These are phyloP conservation scores for Chrysanthemum lavandulifolium DNA, from an alignment of 129 eudicot genomes.

Conservation along the genomic window DNA sequence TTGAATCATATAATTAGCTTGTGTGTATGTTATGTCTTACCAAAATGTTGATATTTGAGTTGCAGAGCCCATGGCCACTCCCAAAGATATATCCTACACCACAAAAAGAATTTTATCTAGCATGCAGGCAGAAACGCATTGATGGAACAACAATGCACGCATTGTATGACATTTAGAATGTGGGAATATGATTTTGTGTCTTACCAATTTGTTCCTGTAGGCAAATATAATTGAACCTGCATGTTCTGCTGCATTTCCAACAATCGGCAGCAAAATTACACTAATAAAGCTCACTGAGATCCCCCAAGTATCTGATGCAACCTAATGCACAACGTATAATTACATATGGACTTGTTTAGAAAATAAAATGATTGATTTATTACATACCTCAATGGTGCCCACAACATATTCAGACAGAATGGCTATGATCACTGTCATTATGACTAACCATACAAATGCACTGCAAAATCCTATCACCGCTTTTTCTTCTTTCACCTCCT, in stretches of 20 bases:
- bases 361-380: neutral
- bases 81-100: conserved; percentile 54
- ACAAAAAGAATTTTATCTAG: neutral
- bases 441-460: conserved; percentile 64
- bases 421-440: conserved; percentile 63
- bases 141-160: neutral
- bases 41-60: conserved; percentile 71
- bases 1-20: no score
- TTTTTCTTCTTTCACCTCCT: conserved; percentile 39
- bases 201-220: conserved; percentile 80
- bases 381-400: conserved; percentile 77
- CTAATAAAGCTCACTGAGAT: conserved; percentile 74
- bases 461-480: conserved; percentile 68
- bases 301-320: conserved; percentile 82
- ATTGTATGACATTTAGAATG: neutral
- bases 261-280: conserved; percentile 78
- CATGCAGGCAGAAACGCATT: neutral
- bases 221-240: conserved; percentile 88
- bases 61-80: conserved; percentile 69
- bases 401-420: conserved; percentile 76
- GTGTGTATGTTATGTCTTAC: conserved; percentile 27
- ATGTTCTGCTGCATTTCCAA: conserved; percentile 91
- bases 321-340: conserved; percentile 33
- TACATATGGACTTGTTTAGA: neutral
- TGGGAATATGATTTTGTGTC: neutral